A percentile compares a stretch with the other conserved stretches of the same genome.
Evolutionary conservation across 441 rosid genomes (phyloP).

Genomic region (Aleurites moluccanus): DNA sequence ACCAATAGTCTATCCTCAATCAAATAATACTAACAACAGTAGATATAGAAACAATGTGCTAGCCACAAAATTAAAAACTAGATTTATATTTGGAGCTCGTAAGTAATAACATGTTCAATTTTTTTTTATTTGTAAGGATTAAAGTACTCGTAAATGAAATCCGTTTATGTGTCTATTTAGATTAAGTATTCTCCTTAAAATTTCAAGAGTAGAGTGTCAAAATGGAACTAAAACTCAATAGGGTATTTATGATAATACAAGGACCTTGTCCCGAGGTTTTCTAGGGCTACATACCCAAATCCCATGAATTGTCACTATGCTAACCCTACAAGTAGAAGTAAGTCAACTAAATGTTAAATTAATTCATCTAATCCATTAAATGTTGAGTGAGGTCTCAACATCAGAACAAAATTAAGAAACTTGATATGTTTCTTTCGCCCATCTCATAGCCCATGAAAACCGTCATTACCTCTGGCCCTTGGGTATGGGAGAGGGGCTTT

Average conservation of each 20-base stretch:
- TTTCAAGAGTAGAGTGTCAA: too few relatives aligned
- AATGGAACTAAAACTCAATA: neutral
- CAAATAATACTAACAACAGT: neutral
- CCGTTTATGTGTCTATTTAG: too few relatives aligned
- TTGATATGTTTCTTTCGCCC: slow-evolving; percentile 8
- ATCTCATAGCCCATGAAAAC: slow-evolving; percentile 1
- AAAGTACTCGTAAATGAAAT: too few relatives aligned
- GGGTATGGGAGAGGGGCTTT: too few relatives aligned
- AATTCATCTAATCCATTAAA: neutral
- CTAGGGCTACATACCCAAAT: neutral
- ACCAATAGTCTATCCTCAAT: slow-evolving; percentile 14
- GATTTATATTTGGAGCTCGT: too few relatives aligned
- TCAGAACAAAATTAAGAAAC: neutral
- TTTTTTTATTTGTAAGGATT: too few relatives aligned
- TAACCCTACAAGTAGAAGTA: slow-evolving; percentile 1
- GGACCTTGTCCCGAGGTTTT: neutral
- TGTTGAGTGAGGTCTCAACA: neutral
- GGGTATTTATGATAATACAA: neutral
- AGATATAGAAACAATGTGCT: neutral
- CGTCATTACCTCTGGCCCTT: too few relatives aligned
- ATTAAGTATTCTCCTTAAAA: too few relatives aligned
- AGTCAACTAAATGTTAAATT: neutral
- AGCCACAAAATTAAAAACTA: neutral
- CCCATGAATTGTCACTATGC: slow-evolving; percentile 3
- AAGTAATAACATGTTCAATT: too few relatives aligned